A percentile compares a stretch with the other conserved stretches of the same genome.
phyloP scores from a whole-genome alignment of 139 green algal species.

The Gonium pectorale region DNA sequence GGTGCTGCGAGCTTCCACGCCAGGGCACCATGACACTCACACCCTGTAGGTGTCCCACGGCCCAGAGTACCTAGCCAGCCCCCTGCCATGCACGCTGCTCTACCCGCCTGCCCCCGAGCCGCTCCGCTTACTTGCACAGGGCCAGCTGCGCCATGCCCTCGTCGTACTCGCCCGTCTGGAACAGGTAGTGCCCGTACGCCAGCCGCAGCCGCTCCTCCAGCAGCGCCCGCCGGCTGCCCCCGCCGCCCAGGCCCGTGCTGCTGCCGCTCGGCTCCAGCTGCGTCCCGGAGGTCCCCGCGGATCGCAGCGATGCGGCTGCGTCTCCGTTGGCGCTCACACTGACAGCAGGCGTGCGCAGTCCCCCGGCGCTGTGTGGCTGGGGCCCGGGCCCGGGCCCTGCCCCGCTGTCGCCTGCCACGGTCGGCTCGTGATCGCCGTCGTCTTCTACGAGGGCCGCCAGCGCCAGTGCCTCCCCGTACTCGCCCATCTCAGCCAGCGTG shows the following conservation, averaged over 20 bases:
- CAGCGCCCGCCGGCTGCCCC: conserved; percentile 43
- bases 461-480: conserved; percentile 78
- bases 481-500: conserved; percentile 65
- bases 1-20: too few species aligned
- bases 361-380: too few species aligned
- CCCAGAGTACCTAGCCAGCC: too few species aligned
- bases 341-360: too few species aligned
- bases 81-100: too few species aligned
- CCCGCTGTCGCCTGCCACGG: neutral
- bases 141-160: conserved; percentile 84
- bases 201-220: conserved; percentile 74
- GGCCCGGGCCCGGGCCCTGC: too few species aligned
- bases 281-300: neutral
- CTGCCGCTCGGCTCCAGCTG: neutral
- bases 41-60: too few species aligned
- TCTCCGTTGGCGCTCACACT: neutral
- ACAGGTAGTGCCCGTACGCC: conserved; percentile 79
- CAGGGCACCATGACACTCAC: too few species aligned
- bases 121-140: conserved; percentile 60
- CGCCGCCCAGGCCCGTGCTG: neutral
- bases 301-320: neutral
- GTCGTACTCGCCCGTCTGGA: conserved; percentile 75
- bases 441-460: conserved; percentile 61
- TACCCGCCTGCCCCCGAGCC: neutral
- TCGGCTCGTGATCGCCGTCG: conserved; percentile 5